Percentiles rank a stretch among this genome's conserved stretches.
These are phyloP conservation scores for Eimeria necatrix DNA, from an alignment of 169 alveolate genomes.

Conservation along the genomic window DNA sequence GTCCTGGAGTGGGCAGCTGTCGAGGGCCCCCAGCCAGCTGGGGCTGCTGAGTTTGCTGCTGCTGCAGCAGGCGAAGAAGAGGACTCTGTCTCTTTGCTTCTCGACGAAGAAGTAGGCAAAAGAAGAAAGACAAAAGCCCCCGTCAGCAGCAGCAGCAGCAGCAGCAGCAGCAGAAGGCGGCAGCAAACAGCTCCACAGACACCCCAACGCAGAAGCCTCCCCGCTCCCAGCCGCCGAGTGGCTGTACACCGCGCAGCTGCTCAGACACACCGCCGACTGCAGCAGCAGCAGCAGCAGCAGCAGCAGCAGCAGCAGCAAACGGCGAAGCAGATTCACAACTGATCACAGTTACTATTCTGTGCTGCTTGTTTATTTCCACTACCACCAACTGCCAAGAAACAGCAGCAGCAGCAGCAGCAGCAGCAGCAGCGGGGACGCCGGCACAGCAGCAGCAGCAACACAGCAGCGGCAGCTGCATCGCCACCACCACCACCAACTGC, in stretches of 20 bases:
- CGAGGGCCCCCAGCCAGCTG: background rate
- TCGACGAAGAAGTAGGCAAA: constrained; percentile 47
- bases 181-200: no score
- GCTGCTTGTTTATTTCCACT: no score
- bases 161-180: background rate
- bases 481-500: no score
- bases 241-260: constrained; percentile 14
- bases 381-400: no score
- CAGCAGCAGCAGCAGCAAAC: no score
- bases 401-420: no score
- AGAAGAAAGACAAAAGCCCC: background rate
- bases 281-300: background rate
- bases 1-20: background rate
- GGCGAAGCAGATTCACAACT: no score
- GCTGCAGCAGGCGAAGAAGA: constrained; percentile 70
- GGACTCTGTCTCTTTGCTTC: constrained; percentile 26
- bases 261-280: constrained; percentile 2
- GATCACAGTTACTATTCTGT: no score
- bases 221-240: background rate
- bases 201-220: background rate
- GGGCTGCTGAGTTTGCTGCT: constrained; percentile 60
- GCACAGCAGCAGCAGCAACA: no score
- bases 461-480: no score
- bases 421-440: no score
- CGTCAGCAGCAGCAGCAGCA: background rate